These are phyloP conservation scores for Alternaria novae-zelandiae DNA, from an alignment of 2,329 filamentous ascomycete genomes.

Conservation along the genomic window DNA sequence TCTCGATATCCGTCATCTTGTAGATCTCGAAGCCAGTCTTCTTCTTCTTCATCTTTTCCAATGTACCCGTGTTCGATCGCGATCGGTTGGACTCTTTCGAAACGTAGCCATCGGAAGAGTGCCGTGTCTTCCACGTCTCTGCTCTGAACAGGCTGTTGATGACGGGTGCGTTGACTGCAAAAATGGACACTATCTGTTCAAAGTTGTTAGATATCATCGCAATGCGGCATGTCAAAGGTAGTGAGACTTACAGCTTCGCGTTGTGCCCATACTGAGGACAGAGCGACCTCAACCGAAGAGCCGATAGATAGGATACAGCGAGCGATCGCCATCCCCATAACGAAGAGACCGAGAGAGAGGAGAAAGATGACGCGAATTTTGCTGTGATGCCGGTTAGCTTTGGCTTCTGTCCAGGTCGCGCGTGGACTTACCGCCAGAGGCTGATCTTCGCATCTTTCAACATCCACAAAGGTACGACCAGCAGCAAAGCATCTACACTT, in stretches of 20 bases:
- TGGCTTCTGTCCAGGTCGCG: neutral
- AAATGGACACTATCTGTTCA: neutral
- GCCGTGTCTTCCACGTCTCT: neutral
- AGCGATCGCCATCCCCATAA: conserved; percentile 4
- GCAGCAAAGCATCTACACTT: neutral
- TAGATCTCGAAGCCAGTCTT: conserved; percentile 1
- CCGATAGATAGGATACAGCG: conserved; percentile 4
- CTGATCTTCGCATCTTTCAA: neutral
- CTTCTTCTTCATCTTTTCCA: neutral
- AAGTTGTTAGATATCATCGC: neutral
- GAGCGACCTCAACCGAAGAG: conserved; percentile 2
- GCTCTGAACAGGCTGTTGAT: conserved; percentile 6
- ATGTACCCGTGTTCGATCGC: neutral
- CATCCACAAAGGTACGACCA: conserved; percentile 1
- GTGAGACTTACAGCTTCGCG: conserved; percentile 3
- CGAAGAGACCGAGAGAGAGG: neutral
- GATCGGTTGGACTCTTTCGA: neutral
- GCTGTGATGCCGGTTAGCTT: neutral
- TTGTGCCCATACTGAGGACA: conserved; percentile 5
- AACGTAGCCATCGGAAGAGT: neutral
- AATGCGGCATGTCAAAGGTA: neutral
- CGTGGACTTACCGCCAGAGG: neutral
- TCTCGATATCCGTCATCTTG: conserved; percentile 1
- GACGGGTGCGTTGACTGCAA: conserved; percentile 4
- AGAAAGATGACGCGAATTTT: conserved; percentile 1